A percentile compares a stretch with the other conserved stretches of the same genome.
These are phyloP conservation scores for Balakata baccata DNA, from an alignment of 345 rosid species.

Conservation along the genomic window DNA sequence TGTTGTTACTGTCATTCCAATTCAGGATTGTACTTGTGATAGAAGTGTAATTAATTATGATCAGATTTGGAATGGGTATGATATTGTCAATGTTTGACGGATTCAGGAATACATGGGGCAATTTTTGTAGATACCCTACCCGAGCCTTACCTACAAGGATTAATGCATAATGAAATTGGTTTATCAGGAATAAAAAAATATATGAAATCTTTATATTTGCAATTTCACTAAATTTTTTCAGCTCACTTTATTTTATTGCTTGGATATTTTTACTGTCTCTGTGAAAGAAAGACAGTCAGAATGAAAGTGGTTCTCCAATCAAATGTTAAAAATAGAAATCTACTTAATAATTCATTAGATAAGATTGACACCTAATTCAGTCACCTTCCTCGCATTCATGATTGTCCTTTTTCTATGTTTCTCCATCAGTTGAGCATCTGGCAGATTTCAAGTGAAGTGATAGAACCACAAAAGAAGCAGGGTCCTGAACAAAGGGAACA, in stretches of 20 bases:
- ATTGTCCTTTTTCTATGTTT: slow-evolving; percentile 2
- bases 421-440: slow-evolving; percentile 76
- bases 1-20: no score
- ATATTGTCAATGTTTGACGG: no score
- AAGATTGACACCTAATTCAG: not conserved
- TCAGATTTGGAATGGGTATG: no score
- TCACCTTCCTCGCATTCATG: not conserved
- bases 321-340: not conserved
- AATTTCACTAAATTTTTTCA: not conserved
- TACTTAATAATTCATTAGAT: not conserved
- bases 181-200: not conserved
- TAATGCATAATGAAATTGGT: not conserved
- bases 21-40: no score
- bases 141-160: no score
- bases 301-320: not conserved
- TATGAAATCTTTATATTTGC: not conserved
- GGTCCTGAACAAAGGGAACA: slow-evolving; percentile 50
- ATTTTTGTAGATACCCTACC: no score
- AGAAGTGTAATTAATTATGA: no score
- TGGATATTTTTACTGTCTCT: not conserved
- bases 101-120: no score
- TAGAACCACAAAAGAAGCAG: slow-evolving; percentile 59
- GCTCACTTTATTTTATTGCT: not conserved
- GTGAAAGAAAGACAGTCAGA: not conserved
- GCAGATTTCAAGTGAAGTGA: slow-evolving; percentile 81